Evolutionary conservation across 2,329 filamentous ascomycete genomes (phyloP), one percentile per base, ranked within the genome.

Genomic region (Paecilomyces dactylethromorphus): DNA sequence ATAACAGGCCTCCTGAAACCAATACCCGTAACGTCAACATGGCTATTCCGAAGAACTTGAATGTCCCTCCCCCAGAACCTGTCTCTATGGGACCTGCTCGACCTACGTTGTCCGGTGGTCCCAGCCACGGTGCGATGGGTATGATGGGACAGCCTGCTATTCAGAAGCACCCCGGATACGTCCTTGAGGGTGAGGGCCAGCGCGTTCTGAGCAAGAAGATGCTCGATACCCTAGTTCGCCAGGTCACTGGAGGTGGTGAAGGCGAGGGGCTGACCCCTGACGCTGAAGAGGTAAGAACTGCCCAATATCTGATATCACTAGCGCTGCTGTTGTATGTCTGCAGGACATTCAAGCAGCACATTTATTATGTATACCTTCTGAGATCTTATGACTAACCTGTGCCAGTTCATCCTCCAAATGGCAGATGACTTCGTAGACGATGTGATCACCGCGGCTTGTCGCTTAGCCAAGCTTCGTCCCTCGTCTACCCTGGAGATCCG

Each of bases 151-250:
- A 96, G 69, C 92, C 94, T 0, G 90, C 91, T 1, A 84, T 97
- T 61, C 80, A 87, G 58, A 92, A 92, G 69, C 85, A 91, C 52
- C 91, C 92, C 0, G 86, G 87, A 0, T 96, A 91, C 73, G 90
- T 91, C 58, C 87, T 97, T 59, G 93, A 97, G 71, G 90, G 91
- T 31, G 92, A 96, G 70, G 92, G 91, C 26, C 92, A 97, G 68
- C 88, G 92, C 51, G 89, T 99, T 1, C 81, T 99, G n/a, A 95
- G 89, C 78, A 97, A 97, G 84, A 95, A 96, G 79, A 97, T 96
- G 78, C 82, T 99, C 49, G 92, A 99, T 69, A 93, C 97, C 72
- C 82, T 99, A 39, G 92, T 97, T 8, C 86, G 92, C 55, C 93
- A 97, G 75, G 92, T 97, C 60, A 96, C 91, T 35, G 92, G 92